Base-by-base conservation (phyloP, 73 alveolate genomes). In the Stentor roeselii region DNA sequence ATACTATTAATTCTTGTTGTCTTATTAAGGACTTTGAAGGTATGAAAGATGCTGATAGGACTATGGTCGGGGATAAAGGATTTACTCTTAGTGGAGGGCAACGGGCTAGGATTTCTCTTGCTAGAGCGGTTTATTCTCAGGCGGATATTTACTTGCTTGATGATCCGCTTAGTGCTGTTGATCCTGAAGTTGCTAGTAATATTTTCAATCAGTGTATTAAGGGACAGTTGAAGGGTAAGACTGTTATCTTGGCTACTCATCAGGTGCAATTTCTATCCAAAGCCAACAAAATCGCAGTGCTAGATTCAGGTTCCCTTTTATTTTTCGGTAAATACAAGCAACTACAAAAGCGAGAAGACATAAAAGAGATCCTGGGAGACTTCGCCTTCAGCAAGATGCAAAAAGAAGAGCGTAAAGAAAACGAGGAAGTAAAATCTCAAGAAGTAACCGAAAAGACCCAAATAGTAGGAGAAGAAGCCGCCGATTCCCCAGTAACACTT, bases 91-190 rank as follows among this genome's bases (percentile, higher is more conserved):
- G 92, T 59, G 95, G 95, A 37, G 95, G 95, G 1, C 93, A 90
- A 87, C 86, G 86, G 77, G 95, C 95, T 3, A 87, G 95, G 84
- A 82, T 93, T 60, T 78, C 83, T 88, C 76, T 93, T 35, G 98
- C 98, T 3, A 91, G 98, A 40, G 98, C 98, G 3, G 92, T 91
- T 6, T 93, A 93, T 85, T 83, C 87, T 32, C 83, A 90, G 83
- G 50, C 89, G 3, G 98, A 91, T 84, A 93, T 93, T 35, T 78
- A 80, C 75, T 85, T 93, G 31, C 83, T 93, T 75, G 98, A 93
- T 86, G 98, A 93, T 82, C 98, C 98, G 0, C 75, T 93, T 30
- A 84, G 93, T 75, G 91, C 98, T 77, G 87, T 90, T 36, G 98
- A 93, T 84, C 87, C 93, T 36, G 84, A 88, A 84, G 98, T 93